Evolutionary conservation across 1,284 basidiomycete genomes (phyloP).

Genomic region (Takashimella koratensis): DNA sequence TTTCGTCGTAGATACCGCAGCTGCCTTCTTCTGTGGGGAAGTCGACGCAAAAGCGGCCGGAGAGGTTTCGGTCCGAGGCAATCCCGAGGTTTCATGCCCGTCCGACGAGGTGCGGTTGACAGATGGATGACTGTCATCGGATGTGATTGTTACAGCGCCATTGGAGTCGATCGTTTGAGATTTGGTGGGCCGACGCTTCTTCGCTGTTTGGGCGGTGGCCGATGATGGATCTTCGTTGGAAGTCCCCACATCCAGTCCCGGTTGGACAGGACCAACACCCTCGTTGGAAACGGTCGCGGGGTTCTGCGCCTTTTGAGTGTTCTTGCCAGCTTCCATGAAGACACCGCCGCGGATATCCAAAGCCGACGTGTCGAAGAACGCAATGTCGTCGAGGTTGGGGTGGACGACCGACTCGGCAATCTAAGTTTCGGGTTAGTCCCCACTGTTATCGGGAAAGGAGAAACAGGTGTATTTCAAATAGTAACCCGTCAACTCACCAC

Average conservation of each 20-base stretch:
- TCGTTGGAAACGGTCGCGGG: not conserved
- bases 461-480: too few species aligned
- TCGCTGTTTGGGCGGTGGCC: constrained; percentile 16
- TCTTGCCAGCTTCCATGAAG: constrained; percentile 68
- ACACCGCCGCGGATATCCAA: constrained; percentile 79
- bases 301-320: not conserved
- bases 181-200: constrained; percentile 18
- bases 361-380: constrained; percentile 80
- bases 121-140: too few species aligned
- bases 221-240: constrained; percentile 25
- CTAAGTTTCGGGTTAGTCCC: constrained; percentile 49
- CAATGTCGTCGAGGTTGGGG: constrained; percentile 96
- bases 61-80: constrained; percentile 21
- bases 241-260: constrained; percentile 2
- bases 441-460: not conserved
- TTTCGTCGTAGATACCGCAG: too few species aligned
- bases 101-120: not conserved
- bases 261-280: not conserved
- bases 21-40: constrained; percentile 12
- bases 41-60: constrained; percentile 9
- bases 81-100: not conserved
- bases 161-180: constrained; percentile 11
- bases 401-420: constrained; percentile 88
- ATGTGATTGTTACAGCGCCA: too few species aligned
- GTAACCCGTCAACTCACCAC: constrained; percentile 80